Conservation (phyloP, 768 basidiomycete species). For the Pisolithus albus region DNA sequence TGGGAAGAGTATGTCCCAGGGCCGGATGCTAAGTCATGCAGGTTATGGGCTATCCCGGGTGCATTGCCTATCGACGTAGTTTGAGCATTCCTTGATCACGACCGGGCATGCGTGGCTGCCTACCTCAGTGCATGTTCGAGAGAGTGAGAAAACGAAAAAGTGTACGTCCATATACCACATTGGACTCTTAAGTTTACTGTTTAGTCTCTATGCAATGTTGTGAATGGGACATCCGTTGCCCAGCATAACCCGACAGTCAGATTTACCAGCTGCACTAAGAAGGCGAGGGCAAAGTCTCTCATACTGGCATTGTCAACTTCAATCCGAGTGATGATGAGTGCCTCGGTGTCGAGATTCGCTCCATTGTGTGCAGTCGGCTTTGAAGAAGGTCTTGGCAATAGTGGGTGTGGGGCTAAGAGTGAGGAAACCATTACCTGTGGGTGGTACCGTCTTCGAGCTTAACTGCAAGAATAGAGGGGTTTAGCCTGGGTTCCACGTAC, state of each 20-base stretch:
- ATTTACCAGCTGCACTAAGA: constrained; percentile 86
- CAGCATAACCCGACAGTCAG: constrained; percentile 79
- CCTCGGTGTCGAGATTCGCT: constrained; percentile 88
- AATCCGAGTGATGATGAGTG: constrained; percentile 86
- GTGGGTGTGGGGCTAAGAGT: constrained; percentile 54
- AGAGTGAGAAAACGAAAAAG: constrained; percentile 7
- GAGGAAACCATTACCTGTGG: constrained; percentile 76
- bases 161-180: constrained; percentile 93
- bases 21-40: constrained; percentile 22
- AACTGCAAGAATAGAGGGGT: constrained; percentile 29
- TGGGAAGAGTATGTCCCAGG: constrained; percentile 22
- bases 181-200: constrained; percentile 95
- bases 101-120: constrained; percentile 19
- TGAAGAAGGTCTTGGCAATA: constrained; percentile 90
- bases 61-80: constrained; percentile 14
- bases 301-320: constrained; percentile 97
- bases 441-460: constrained; percentile 87
- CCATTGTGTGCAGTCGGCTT: constrained; percentile 96
- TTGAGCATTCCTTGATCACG: constrained; percentile 23
- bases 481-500: constrained; percentile 4
- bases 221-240: constrained; percentile 98
- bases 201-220: constrained; percentile 93
- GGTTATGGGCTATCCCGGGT: constrained; percentile 16
- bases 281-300: constrained; percentile 93
- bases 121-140: constrained; percentile 26